Base-by-base conservation (phyloP, 1,284 basidiomycete genomes). In the Termitomyces sp. region DNA sequence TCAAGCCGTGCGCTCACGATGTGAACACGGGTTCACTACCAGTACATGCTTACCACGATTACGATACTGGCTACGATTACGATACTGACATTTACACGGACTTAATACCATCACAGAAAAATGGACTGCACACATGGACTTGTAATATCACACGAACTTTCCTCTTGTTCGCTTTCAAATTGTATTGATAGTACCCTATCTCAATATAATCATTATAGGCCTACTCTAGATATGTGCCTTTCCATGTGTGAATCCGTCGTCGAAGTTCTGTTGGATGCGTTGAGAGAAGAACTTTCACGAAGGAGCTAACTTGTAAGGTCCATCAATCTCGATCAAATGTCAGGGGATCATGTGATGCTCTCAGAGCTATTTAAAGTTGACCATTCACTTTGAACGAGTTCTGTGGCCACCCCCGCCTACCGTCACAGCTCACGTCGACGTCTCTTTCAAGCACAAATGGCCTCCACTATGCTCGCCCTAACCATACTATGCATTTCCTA, bases 381-480 rank as follows among this genome's bases (percentile, higher is more conserved):
- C 50, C 42, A 55, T 50, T 31, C 24, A 40, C 2, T 54, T 46
- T 43, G 45, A 44, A 43, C 38, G 38, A 46, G 53, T 26, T 15
- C 19, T 41, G 53, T 54, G 50, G 56, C 44, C 42, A 41, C 39
- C 44, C 48, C 46, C 53, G 41, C 54, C 34, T 40, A 31, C 52
- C 48, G 51, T 58, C 47, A 53, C 56, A 47, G 56, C 51, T 50
- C 44, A 54, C 58, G 36, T 54, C 58, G 48, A 52, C 51, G 40
- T 52, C 36, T 43, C 36, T 28, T 24, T 26, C 34, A 19, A 52
- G 49, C 49, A 15, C 57, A 57, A 41, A 62, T 55, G 58, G 42
- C 56, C 43, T 57, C 56, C 41, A 67, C 60, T 49, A 77, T 76
- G 74, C 64, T 72, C 56, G 61, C 63, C 45, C 59, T 75, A 46